A percentile compares a stretch with the other conserved stretches of the same genome.
These are phyloP conservation scores for Cutaneotrichosporon dermatis DNA, from an alignment of 1,284 basidiomycete species.

Conservation along the genomic window DNA sequence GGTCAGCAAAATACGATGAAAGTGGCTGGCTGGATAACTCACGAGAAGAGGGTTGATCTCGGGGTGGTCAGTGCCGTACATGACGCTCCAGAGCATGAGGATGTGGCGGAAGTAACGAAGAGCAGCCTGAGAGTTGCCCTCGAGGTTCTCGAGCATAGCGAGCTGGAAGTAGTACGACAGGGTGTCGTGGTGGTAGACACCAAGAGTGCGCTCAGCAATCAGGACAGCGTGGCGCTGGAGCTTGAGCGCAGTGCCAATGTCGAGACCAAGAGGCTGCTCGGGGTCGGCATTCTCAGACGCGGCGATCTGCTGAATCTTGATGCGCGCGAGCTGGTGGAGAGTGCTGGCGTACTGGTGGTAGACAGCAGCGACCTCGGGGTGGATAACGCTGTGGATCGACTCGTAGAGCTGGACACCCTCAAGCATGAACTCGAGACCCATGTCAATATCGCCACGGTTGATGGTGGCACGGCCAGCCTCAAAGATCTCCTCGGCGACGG, in stretches of 20 bases:
- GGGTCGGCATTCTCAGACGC: conserved; percentile 38
- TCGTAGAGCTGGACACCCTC: conserved; percentile 57
- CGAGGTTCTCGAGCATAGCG: conserved; percentile 54
- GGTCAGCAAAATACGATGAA: conserved; percentile 12
- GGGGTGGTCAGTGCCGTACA: conserved; percentile 55
- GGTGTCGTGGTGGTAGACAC: conserved; percentile 55
- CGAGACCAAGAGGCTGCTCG: conserved; percentile 45
- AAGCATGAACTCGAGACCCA: conserved; percentile 55
- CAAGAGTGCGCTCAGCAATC: conserved; percentile 55
- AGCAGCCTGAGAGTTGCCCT: conserved; percentile 49
- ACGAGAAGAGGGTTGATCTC: conserved; percentile 52
- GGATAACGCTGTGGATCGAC: conserved; percentile 56
- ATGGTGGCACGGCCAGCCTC: conserved; percentile 54
- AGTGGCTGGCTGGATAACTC: conserved; percentile 26
- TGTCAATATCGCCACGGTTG: conserved; percentile 52
- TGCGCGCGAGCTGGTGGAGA: conserved; percentile 49
- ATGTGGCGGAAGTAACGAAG: conserved; percentile 54
- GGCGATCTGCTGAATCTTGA: conserved; percentile 46
- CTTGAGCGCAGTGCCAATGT: conserved; percentile 51
- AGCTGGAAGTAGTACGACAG: conserved; percentile 56
- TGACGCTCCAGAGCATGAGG: conserved; percentile 52
- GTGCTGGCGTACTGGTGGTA: conserved; percentile 54
- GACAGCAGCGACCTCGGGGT: conserved; percentile 55
- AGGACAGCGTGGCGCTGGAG: conserved; percentile 57
- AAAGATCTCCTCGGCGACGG: conserved; percentile 56